Percentiles rank a stretch among this genome's conserved stretches.
Conservation (phyloP, 345 rosid species). For the Salix purpurea region DNA sequence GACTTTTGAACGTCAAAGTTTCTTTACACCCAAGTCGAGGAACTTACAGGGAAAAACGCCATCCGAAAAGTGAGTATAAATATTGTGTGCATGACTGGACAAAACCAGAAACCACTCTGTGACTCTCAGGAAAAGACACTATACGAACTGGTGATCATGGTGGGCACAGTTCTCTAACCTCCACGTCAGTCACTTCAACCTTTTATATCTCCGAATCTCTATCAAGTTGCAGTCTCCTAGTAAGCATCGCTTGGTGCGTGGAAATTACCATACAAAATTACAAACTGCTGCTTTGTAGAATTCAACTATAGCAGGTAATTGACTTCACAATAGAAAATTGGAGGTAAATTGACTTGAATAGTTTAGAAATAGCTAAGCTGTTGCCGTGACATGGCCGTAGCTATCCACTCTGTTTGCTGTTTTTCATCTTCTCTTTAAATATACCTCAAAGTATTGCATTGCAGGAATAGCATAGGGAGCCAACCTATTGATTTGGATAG, state of each 20-base stretch:
- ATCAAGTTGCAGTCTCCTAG: neutral
- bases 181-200: neutral
- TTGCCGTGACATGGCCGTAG: neutral
- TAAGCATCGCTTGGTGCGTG: neutral
- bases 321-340: neutral
- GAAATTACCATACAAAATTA: too few relatives aligned
- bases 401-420: neutral
- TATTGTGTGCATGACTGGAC: too few relatives aligned
- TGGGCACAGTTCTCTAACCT: neutral
- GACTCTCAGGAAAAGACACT: neutral
- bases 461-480: conserved; percentile 2
- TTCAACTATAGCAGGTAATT: neutral
- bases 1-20: too few relatives aligned
- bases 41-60: too few relatives aligned
- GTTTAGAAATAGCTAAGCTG: too few relatives aligned
- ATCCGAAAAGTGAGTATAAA: too few relatives aligned
- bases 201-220: neutral
- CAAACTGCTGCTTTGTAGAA: too few relatives aligned
- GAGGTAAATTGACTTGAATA: neutral
- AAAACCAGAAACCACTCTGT: too few relatives aligned
- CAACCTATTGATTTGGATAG: neutral
- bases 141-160: neutral
- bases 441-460: neutral
- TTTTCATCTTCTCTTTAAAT: neutral
- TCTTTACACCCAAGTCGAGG: too few relatives aligned